Base-by-base conservation (phyloP, 495 filamentous ascomycete genomes). In the Podospora australis region DNA sequence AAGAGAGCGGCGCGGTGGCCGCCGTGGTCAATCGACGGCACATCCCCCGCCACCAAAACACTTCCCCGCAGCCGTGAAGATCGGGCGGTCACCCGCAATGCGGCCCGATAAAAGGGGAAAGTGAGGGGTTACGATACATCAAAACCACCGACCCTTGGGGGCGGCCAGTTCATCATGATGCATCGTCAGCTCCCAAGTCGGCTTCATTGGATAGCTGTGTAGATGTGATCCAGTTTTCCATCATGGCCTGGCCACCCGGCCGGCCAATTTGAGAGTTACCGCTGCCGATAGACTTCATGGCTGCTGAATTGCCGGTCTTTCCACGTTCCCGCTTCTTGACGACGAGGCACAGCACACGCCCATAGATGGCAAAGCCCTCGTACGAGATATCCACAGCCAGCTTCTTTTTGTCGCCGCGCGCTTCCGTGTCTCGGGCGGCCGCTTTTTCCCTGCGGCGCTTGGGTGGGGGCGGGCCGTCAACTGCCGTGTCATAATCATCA, bases 291-390 rank as follows among this genome's bases (percentile, higher is more conserved):
- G 57, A 44, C 53, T 53, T 56, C 58, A 39, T 56, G 54, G 55
- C 53, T 41, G 39, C 44, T 28, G 57, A 57, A 45, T 58, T 56
- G 44, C 52, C 55, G 47, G 52, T 59, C 45, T 46, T 53, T 42
- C 19, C 39, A 49, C 54, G 53, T 53, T 74, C 59, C 43, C 68
- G 69, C 42, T 66, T 54, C 65, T 94, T 91, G 52, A 98, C 84
- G 11, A 97, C 81, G 29, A 98, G 70, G 63, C 90, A 97, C 29
- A 98, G 72, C 24, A 95, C 86, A 50, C 88, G 84, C 6, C 91
- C 87, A 67, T 92, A 90, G 64, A 98, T 96, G 57, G 81, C 83
- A 66, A 96, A 98, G 25, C 92, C 91, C 56, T 97, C 90, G 64
- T 96, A 97, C 19, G 83, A 82, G 21, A 89, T 95, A 45, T 80